Base-by-base conservation (phyloP, 1,284 basidiomycete genomes). In the Sparassis latifolia region DNA sequence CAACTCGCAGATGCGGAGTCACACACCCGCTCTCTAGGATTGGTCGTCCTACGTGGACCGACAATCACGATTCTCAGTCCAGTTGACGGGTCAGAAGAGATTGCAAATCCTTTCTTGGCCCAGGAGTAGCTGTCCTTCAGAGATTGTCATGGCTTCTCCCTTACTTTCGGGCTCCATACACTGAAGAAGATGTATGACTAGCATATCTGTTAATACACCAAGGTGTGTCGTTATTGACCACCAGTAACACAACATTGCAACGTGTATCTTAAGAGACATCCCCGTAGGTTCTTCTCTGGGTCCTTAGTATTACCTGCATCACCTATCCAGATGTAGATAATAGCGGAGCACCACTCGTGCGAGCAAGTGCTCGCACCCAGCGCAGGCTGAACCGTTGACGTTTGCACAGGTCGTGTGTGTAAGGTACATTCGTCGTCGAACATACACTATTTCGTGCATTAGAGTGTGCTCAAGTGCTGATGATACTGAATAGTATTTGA, bases 41-140 rank as follows among this genome's bases (percentile, higher is more conserved):
- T 97, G 20, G 89, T 86, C 4, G 94, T 97, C 40, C 79, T 96
- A 27, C 79, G 94, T 47, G 94, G 94, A 10, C 94, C 94, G 1
- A 95, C 93, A 52, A 87, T 97, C 61, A 93, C 92, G 0, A 78
- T 97, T 4, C 77, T 97, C 55, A 94, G 89, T 64, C 94, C 94
- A 1, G 89, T 94, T 9, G 94, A 97, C 61, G 94, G 94, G 51
- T 92, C 83, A 48, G 90, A 91, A 67, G 90, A 92, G 66, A 92
- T 92, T 52, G 84, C 86, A 10, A 92, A 92, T 64, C 90, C 90
- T 2, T 92, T 92, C 71, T 59, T 80, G 28, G 66, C 72, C 9
- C 76, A 77, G 55, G 79, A 80, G 41, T 62, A 39, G 54, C 12
- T 37, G 35, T 37, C 6, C 35, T 6, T 37, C 35, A 7, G 35